phyloP scores from a whole-genome alignment of 1,284 basidiomycete species.

The Fomitopsis pinicola region DNA sequence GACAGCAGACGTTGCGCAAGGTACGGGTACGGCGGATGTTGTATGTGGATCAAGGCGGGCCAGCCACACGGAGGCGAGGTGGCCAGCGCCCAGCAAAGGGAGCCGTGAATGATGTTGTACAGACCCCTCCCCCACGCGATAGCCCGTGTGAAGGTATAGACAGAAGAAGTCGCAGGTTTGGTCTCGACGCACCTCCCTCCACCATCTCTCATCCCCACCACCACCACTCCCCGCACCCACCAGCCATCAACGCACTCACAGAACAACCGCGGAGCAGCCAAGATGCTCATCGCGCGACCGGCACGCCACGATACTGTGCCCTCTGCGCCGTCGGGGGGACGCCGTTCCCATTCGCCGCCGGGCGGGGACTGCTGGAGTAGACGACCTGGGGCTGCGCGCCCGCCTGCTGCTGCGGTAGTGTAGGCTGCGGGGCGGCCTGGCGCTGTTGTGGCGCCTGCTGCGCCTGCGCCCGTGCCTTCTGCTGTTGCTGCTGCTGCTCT shows the following conservation, averaged over 20 bases:
- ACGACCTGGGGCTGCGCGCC: slow-evolving; percentile 20
- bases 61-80: background rate
- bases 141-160: slow-evolving; percentile 11
- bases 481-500: slow-evolving; percentile 18
- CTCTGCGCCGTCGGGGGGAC: slow-evolving; percentile 20
- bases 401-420: slow-evolving; percentile 14
- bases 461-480: slow-evolving; percentile 16
- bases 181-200: slow-evolving; percentile 12
- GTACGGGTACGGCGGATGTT: slow-evolving; percentile 1
- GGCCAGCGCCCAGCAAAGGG: slow-evolving; percentile 11
- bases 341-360: slow-evolving; percentile 24
- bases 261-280: background rate
- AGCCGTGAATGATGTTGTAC: slow-evolving; percentile 17
- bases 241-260: background rate
- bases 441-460: slow-evolving; percentile 11
- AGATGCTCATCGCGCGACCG: slow-evolving; percentile 28
- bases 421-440: slow-evolving; percentile 6
- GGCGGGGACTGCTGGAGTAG: slow-evolving; percentile 27
- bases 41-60: slow-evolving; percentile 4
- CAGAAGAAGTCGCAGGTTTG: slow-evolving; percentile 11
- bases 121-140: slow-evolving; percentile 17
- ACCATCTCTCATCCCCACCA: background rate
- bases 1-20: slow-evolving; percentile 3
- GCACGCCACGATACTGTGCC: slow-evolving; percentile 24
- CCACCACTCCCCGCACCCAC: background rate